These are phyloP conservation scores for Elongisporangium prolatum DNA, from an alignment of 352 stramenopile genomes.

Conservation along the genomic window DNA sequence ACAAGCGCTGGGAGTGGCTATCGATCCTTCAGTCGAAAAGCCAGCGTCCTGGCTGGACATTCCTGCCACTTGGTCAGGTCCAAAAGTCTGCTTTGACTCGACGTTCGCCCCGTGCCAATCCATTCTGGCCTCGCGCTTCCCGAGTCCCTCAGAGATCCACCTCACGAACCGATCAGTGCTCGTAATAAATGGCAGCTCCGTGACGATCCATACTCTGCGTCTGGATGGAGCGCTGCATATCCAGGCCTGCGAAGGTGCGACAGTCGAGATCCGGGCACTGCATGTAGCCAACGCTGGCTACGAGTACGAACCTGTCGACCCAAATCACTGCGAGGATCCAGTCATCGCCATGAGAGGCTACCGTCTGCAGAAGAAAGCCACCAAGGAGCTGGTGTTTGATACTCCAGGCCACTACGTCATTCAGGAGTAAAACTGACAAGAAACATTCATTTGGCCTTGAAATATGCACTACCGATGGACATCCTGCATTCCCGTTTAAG, in stretches of 20 bases:
- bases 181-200: constrained; percentile 33
- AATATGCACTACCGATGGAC: not conserved
- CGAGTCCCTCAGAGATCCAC: constrained; percentile 15
- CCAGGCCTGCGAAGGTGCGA: constrained; percentile 32
- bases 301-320: constrained; percentile 26
- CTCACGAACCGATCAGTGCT: constrained; percentile 51
- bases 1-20: constrained; percentile 14
- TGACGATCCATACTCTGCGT: constrained; percentile 34
- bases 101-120: constrained; percentile 31
- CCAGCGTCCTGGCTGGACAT: constrained; percentile 41
- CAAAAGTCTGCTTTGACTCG: constrained; percentile 41
- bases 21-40: constrained; percentile 11
- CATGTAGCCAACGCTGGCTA: constrained; percentile 42
- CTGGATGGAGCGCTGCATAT: constrained; percentile 54
- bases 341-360: constrained; percentile 63
- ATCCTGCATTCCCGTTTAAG: not conserved
- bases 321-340: constrained; percentile 12
- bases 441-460: not conserved
- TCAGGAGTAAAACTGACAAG: constrained; percentile 16
- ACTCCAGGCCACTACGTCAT: constrained; percentile 43
- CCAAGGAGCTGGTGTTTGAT: constrained; percentile 44
- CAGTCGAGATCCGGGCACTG: constrained; percentile 35
- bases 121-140: constrained; percentile 26
- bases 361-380: constrained; percentile 22
- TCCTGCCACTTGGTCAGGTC: constrained; percentile 30